A percentile compares a stretch with the other conserved stretches of the same genome.
Conservation (phyloP, 2,329 filamentous ascomycete species). For the Basipetospora chlamydospora region DNA sequence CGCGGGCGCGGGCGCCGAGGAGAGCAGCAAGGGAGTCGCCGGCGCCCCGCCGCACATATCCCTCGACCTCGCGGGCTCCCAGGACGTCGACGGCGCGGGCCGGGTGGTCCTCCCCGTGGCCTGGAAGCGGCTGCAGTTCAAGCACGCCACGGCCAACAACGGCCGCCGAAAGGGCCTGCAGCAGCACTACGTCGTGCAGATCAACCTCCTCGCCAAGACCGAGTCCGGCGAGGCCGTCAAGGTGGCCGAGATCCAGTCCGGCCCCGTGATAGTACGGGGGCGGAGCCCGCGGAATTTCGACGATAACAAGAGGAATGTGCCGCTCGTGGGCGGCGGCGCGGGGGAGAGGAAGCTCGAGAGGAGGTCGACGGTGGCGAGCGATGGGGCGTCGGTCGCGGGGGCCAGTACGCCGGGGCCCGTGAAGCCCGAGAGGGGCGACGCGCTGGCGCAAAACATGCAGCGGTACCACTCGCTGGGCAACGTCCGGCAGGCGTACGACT, state of each 20-base stretch:
- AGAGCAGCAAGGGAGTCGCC: slow-evolving; percentile 31
- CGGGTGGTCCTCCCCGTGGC: slow-evolving; percentile 70
- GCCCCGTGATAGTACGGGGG: slow-evolving; percentile 88
- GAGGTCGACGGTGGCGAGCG: slow-evolving; percentile 11
- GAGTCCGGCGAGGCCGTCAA: slow-evolving; percentile 49
- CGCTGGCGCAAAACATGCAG: slow-evolving; percentile 14
- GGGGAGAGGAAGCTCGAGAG: slow-evolving; percentile 26
- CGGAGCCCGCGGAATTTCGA: slow-evolving; percentile 87
- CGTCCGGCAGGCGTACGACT: slow-evolving; percentile 26
- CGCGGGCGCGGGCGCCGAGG: slow-evolving; percentile 24
- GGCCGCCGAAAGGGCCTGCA: slow-evolving; percentile 85
- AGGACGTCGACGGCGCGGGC: slow-evolving; percentile 58
- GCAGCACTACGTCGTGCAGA: slow-evolving; percentile 83
- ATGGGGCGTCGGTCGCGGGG: too few species aligned
- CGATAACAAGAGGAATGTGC: slow-evolving; percentile 78
- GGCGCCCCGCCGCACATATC: slow-evolving; percentile 38
- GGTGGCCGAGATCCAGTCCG: slow-evolving; percentile 76
- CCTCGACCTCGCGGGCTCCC: slow-evolving; percentile 39
- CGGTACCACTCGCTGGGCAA: slow-evolving; percentile 19
- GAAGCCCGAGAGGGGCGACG: slow-evolving; percentile 19
- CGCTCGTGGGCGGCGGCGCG: slow-evolving; percentile 45
- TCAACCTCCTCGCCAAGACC: slow-evolving; percentile 70
- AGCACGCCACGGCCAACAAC: slow-evolving; percentile 93
- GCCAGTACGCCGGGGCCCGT: too few species aligned
- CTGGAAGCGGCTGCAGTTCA: slow-evolving; percentile 91